Base-by-base conservation (phyloP, 2,329 filamentous ascomycete species). In the Colletotrichum sublineola region DNA sequence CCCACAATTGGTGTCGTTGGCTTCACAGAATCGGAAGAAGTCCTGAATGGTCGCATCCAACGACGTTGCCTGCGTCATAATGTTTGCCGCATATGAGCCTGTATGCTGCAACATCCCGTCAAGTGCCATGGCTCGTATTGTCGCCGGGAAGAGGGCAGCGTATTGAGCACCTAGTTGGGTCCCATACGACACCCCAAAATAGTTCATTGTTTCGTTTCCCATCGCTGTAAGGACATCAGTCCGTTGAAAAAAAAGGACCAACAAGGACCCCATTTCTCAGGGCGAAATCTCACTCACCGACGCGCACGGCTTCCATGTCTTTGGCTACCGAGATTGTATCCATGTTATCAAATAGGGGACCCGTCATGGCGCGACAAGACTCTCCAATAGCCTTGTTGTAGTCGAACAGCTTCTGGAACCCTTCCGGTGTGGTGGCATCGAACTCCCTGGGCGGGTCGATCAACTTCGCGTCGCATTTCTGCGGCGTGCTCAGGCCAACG, bases 101-200 rank as follows among this genome's bases (percentile, higher is more conserved):
- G 69, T 72, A 8, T 72, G 69, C 44, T 72, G 69, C 12, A 72
- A 24, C 42, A 72, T 69, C 20, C 69, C 69, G 40, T 72, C 69
- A 12, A 72, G 53, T 2, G 69, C 69, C 69, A 72, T 72, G 18
- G 69, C 69, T 40, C 69, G 44, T 3, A 72, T 60, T 6, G 42
- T 24, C 0, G n/a, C 18, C 1, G 69, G 69, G 18, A 72, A 72
- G 0, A 72, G 29, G 6, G 69, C 69, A 7, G 69, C 65, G 24
- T 64, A 72, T 0, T 72, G 69, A 2, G 69, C 69, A 1, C 69
- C 69, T 5, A 72, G 18, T 5, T 72, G 69, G 1, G 69, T 72
- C 20, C 69, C 69, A n/a, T 72, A 72, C 2, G 69, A 72, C 3
- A 72, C 29, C 2, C 69, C 69, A 2, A 72, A 68, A 46, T 72